These are phyloP conservation scores for Alternaria longipes DNA, from an alignment of 2,329 filamentous ascomycete species.

Conservation along the genomic window DNA sequence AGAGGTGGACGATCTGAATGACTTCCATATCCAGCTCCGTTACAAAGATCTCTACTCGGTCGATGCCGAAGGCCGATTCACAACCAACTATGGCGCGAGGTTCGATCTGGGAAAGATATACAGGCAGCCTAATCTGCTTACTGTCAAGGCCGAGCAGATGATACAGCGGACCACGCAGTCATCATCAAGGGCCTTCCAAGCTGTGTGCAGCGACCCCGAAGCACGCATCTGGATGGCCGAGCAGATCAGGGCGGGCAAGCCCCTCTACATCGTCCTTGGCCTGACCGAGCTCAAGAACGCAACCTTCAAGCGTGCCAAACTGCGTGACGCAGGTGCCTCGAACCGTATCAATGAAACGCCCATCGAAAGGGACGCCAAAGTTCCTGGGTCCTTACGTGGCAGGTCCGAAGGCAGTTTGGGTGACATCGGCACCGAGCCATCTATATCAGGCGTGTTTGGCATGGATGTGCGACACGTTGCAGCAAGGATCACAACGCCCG, in stretches of 20 bases:
- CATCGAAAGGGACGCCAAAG: slow-evolving; percentile 45
- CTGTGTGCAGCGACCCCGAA: slow-evolving; percentile 46
- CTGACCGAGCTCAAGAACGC: slow-evolving; percentile 52
- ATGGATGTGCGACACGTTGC: slow-evolving; percentile 47
- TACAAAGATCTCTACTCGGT: slow-evolving; percentile 51
- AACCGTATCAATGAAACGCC: slow-evolving; percentile 45
- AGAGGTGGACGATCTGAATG: slow-evolving; percentile 50
- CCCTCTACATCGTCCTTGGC: slow-evolving; percentile 48
- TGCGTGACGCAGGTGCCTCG: slow-evolving; percentile 48
- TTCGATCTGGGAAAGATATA: slow-evolving; percentile 51
- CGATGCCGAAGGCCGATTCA: slow-evolving; percentile 50
- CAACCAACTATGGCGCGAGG: slow-evolving; percentile 51
- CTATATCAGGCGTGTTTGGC: slow-evolving; percentile 49
- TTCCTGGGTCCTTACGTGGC: slow-evolving; percentile 42
- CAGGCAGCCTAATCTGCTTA: slow-evolving; percentile 50
- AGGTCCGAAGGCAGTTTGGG: slow-evolving; percentile 38
- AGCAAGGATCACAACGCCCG: slow-evolving; percentile 44
- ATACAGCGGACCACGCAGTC: slow-evolving; percentile 47
- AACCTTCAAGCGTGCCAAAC: slow-evolving; percentile 48
- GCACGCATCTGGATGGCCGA: slow-evolving; percentile 45
- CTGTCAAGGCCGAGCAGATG: slow-evolving; percentile 50
- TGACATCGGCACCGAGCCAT: slow-evolving; percentile 40
- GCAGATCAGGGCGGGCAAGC: slow-evolving; percentile 38
- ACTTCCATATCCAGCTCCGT: slow-evolving; percentile 52
- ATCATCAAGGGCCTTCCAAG: slow-evolving; percentile 40